Evolutionary conservation across 306 rosid genomes (phyloP), one percentile per base, ranked within the genome.

Genomic region (Trifolium pratense): DNA sequence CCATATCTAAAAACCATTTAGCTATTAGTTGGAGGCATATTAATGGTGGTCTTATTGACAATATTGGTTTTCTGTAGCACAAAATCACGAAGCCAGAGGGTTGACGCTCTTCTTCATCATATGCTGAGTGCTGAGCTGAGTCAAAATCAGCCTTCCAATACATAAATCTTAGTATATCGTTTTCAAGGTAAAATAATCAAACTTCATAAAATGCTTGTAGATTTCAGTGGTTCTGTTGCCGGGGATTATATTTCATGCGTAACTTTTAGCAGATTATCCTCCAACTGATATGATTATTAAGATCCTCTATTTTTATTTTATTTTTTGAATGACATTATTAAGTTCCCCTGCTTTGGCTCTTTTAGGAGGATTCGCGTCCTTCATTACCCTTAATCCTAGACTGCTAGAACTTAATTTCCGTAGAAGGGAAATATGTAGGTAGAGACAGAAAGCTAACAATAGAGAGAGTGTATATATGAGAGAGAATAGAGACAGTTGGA

Each of bases 41-140:
- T 66, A 73, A 55, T 57, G 16, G 36, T 66, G 56, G 25, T 55
- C 61, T 56, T 70, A 36, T 14, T 51, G 8, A 39, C 65, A 51
- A 62, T 68, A 61, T 63, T 73, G 73, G 42, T 86, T 52, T 79
- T 65, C 45, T 88, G 78, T 90, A 95, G 99, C 80, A 86, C 96
- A 34, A 95, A 91, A 84, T 5, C 89, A 63, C 88, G 76, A 57
- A 95, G 93, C 80, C 95, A 88, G 73, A 95, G 97, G 85, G 90
- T 88, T 79, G 96, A 88, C 66, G 63, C 20, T 65, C 99, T 95
- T 80, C 99, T 95, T 73, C 97, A 95, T 86, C 97, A 91, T 81
- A 95, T 95, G 93, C 75, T 91, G 89, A 95, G 99, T 81, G 78
- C 93, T 13, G 99, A 95, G 84, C 84, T 95, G 51, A 43, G 75